phyloP scores from a whole-genome alignment of 2,329 filamentous ascomycete species.

The Aspergillus transmontanensis region DNA sequence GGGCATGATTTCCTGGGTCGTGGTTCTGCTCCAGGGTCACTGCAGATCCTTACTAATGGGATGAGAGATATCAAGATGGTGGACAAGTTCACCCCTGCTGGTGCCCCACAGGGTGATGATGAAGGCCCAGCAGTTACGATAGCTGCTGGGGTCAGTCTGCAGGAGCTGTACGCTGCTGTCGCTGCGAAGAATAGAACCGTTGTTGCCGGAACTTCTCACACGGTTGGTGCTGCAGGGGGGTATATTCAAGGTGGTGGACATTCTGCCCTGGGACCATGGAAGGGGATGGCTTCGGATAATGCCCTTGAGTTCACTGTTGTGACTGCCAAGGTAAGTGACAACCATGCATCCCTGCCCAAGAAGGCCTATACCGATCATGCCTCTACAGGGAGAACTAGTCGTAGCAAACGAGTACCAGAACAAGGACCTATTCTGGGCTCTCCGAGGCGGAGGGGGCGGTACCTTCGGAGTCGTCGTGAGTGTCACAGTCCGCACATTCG shows the following conservation, averaged over 20 bases:
- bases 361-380: neutral
- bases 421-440: conserved; percentile 48
- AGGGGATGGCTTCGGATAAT: conserved; percentile 56
- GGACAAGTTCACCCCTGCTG: conserved; percentile 12
- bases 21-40: conserved; percentile 36
- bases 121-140: conserved; percentile 9
- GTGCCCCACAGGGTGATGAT: conserved; percentile 20
- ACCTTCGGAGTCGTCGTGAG: conserved; percentile 27
- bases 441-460: conserved; percentile 44
- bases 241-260: conserved; percentile 48
- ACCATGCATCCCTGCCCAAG: neutral
- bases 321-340: conserved; percentile 35
- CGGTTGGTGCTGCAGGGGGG: conserved; percentile 33
- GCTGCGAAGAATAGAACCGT: neutral
- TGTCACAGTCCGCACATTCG: conserved; percentile 47
- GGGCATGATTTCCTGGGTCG: conserved; percentile 22
- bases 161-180: conserved; percentile 15
- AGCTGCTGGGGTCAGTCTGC: conserved; percentile 15
- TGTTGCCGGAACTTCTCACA: conserved; percentile 15
- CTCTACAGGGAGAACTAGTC: conserved; percentile 40
- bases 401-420: conserved; percentile 49
- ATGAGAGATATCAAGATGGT: conserved; percentile 13
- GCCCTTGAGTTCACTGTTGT: conserved; percentile 53
- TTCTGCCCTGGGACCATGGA: conserved; percentile 49
- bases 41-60: conserved; percentile 28